Base-by-base conservation (phyloP, 345 rosid genomes). In the Eucalyptus fibrosa region DNA sequence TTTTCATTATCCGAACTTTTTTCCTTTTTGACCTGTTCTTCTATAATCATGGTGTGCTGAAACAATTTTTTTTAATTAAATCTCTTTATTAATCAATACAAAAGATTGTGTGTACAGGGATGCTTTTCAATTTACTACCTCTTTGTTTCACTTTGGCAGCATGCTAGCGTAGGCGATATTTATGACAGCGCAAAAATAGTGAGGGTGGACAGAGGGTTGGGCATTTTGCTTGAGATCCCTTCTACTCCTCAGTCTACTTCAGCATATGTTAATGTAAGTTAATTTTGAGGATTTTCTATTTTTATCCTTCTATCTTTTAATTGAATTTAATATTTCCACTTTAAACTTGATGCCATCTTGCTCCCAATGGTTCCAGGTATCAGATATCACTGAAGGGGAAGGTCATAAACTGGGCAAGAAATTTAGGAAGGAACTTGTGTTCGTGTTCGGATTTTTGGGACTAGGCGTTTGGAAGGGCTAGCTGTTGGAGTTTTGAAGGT, bases 401-500 rank as follows among this genome's bases (percentile, higher is more conserved):
- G 97, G 92, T 28, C 90, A 83, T 87, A 96, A 96, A 89, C 93
- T 97, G 88, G 98, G 96, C 91, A 97, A 96, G 91, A 98, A 94
- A 91, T 97, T 91, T 49, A 98, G 91, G 99, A 95, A 91, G 98
- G 98, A 88, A 95, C 91, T 87, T 87, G 44, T 87, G 96, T 97
- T 90, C 99, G 99, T 90, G 96, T 94, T 90, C 96, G 99, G 91
- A 92, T 98, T 91, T 95, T 96, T 87, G 98, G 98, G 60, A 94
- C 92, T 89, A 95, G 93, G 93, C 98, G 93, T 92, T 93, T 98
- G 95, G 99, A 98, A 91, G 99, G 99, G 92, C 94, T 97, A 93
- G 98, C 98, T 30, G 93, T 94, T 42, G 99, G 99, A 90, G 93
- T 93, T 89, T 87, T 96, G 93, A 98, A 98, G 99, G 99, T 97